Evolutionary conservation across 148 eudicot genomes (phyloP), one percentile per base, ranked within the genome.

Genomic region (Fagopyrum tataricum): DNA sequence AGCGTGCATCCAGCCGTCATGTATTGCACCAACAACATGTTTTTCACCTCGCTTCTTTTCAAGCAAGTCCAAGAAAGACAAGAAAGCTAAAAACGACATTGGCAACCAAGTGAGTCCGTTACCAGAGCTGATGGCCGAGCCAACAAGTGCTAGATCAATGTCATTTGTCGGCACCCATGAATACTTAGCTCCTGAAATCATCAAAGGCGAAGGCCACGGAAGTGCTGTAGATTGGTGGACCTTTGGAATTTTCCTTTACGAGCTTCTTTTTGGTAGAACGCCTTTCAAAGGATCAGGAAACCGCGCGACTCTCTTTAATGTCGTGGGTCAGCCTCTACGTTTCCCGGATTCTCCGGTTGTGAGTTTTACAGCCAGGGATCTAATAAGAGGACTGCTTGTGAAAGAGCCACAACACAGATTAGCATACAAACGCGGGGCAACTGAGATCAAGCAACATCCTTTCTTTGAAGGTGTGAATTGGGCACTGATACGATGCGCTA

Each of bases 171-270:
- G 91, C 71, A 88, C 91, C 70, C 86, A 84, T 31, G 89, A 86
- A 70, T 87, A 87, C 77, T 75, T 87, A 64, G 90, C 90, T 4
- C 87, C 89, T 18, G 90, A 87, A 74, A 86, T 86, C 71, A 86
- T 86, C 39, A 83, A 82, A 67, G 88, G 88, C 9, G 90, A 87
- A 66, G 90, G 90, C 64, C 90, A 87, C 73, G 90, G 88, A 71
- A 87, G 90, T 73, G 85, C 90, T 23, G 90, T 87, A 5, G 90
- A 87, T 73, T 87, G 90, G 90, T 87, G 90, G 90, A 85, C 88
- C 4, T 85, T 85, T 15, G 91, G 91, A 46, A 88, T 88, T 49
- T 88, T 88, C 56, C 73, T 87, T 15, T 87, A 87, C 44, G 91
- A 87, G 76, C 79, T 85, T 11, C 76, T 87, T 39, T 84, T 83